Conservation (phyloP, 2,329 filamentous ascomycete species). For the Trichoderma sp. region DNA sequence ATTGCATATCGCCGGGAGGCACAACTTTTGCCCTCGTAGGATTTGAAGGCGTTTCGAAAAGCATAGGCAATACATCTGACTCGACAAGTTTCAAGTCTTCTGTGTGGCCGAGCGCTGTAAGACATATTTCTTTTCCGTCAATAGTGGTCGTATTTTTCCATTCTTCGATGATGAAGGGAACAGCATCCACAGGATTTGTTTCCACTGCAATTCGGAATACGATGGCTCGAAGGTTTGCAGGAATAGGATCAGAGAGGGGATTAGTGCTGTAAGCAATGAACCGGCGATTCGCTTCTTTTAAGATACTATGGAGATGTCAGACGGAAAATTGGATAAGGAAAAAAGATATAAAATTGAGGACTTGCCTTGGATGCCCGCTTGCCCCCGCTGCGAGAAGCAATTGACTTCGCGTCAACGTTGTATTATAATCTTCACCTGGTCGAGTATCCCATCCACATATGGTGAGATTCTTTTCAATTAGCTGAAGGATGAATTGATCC, state of each 20-base stretch:
- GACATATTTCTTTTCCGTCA: not conserved
- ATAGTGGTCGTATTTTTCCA: not conserved
- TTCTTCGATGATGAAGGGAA: not conserved
- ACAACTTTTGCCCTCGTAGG: not conserved
- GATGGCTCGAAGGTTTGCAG: not conserved
- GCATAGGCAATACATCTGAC: not conserved
- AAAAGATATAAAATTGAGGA: not conserved
- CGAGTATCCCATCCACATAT: not conserved
- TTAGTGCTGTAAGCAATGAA: not conserved
- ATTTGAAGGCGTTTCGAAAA: not conserved
- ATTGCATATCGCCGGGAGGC: not conserved
- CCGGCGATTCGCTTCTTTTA: not conserved
- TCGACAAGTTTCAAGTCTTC: not conserved
- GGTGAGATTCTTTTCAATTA: not conserved
- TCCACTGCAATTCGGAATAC: not conserved
- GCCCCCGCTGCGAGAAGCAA: not conserved
- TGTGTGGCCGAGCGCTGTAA: not conserved
- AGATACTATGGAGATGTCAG: not conserved
- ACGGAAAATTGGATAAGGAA: not conserved
- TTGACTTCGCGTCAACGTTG: not conserved
- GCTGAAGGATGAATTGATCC: not conserved
- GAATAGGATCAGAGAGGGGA: not conserved
- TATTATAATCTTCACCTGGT: not conserved
- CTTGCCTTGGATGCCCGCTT: not conserved
- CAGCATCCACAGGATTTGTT: not conserved